These are phyloP conservation scores for Pascua sp. DNA, from an alignment of 1,284 basidiomycete genomes.

Conservation along the genomic window DNA sequence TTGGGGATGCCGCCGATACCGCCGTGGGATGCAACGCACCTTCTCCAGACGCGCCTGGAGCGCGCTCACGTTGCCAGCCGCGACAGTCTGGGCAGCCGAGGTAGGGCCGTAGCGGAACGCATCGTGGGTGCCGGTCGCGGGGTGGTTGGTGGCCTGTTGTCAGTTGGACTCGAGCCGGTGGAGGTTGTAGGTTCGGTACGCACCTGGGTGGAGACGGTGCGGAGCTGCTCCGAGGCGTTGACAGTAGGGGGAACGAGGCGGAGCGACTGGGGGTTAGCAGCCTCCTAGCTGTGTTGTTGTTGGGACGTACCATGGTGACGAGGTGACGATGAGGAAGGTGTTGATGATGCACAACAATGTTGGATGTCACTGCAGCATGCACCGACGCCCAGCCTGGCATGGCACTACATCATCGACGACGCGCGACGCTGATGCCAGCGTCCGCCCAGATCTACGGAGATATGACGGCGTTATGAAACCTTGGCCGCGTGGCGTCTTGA, in stretches of 20 bases:
- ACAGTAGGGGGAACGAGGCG: conserved; percentile 40
- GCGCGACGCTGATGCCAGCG: too few relatives aligned
- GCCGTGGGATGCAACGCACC: conserved; percentile 23
- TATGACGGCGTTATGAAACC: too few relatives aligned
- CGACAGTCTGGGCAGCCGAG: conserved; percentile 36
- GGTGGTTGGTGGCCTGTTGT: conserved; percentile 41
- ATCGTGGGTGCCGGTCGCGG: conserved; percentile 43
- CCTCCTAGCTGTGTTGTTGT: conserved; percentile 1
- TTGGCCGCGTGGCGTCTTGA: too few relatives aligned
- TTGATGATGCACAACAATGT: background rate
- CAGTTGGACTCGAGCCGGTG: background rate
- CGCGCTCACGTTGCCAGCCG: conserved; percentile 32
- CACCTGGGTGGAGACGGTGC: conserved; percentile 42
- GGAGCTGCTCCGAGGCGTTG: conserved; percentile 32
- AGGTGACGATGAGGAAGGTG: background rate
- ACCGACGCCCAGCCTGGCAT: too few relatives aligned
- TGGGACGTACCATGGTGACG: background rate
- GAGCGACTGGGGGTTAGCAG: conserved; percentile 29
- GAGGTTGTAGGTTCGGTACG: conserved; percentile 2
- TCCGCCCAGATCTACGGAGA: too few relatives aligned
- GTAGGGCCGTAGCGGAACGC: conserved; percentile 43
- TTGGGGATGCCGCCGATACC: background rate
- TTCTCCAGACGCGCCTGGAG: conserved; percentile 47
- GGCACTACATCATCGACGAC: too few relatives aligned
- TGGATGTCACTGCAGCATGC: background rate